These are phyloP conservation scores for Fomitiporia mediterranea DNA, from an alignment of 1,284 basidiomycete genomes.

Conservation along the genomic window DNA sequence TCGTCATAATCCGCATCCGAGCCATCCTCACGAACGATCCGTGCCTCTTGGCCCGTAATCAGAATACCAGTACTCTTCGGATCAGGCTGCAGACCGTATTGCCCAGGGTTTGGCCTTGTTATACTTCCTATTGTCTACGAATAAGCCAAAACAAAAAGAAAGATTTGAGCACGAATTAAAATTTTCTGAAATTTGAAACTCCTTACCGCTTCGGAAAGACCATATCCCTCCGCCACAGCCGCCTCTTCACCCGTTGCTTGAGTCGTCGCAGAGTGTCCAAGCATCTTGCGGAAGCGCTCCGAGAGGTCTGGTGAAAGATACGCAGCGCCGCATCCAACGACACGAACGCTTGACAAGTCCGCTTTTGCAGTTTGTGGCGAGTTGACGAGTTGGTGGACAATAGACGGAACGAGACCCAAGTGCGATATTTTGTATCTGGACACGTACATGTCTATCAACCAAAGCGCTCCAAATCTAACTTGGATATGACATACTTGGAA, in stretches of 20 bases:
- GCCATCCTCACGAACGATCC: slow-evolving; percentile 57
- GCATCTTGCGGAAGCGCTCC: slow-evolving; percentile 33
- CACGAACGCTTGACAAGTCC: slow-evolving; percentile 50
- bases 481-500: slow-evolving; percentile 33
- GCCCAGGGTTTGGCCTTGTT: slow-evolving; percentile 40
- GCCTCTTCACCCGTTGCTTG: slow-evolving; percentile 53
- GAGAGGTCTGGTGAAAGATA: slow-evolving; percentile 55
- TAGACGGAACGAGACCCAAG: slow-evolving; percentile 56
- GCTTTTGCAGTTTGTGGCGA: slow-evolving; percentile 43
- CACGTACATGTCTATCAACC: neutral
- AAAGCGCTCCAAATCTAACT: slow-evolving; percentile 22
- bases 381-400: slow-evolving; percentile 60
- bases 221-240: slow-evolving; percentile 53
- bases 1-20: slow-evolving; percentile 50
- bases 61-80: slow-evolving; percentile 54
- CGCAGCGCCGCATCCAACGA: slow-evolving; percentile 54
- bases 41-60: slow-evolving; percentile 56
- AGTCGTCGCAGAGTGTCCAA: slow-evolving; percentile 51
- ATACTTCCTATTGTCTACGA: slow-evolving; percentile 54
- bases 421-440: slow-evolving; percentile 48
- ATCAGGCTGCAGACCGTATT: slow-evolving; percentile 41
- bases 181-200: slow-evolving; percentile 24
- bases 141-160: neutral
- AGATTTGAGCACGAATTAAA: neutral
- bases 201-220: slow-evolving; percentile 71